Evolutionary conservation across 179 eudicot genomes (phyloP), one percentile per base, ranked within the genome.

Genomic region (Beta corolliflora): DNA sequence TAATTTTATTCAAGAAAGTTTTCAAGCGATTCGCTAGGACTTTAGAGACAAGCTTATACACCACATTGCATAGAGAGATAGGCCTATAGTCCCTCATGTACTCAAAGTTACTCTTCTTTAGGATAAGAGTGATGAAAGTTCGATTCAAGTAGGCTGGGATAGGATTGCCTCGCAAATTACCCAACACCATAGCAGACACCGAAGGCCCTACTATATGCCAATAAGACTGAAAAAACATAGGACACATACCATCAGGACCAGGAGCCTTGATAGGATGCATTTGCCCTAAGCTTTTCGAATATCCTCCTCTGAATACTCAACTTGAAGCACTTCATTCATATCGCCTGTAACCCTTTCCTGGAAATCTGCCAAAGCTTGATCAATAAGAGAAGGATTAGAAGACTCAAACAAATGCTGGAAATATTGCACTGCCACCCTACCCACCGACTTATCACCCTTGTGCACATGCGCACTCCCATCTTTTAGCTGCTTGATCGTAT

Each of bases 191-290:
- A 0, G 2, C 0, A 0, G 4, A 1, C 1, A 75, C 78, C 0
- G 31, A 16, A 1, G 11, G 25, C 0, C 78, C 78, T 0, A 75
- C 67, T 58, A 75, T 75, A 31, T 25, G 25, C 25, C 25, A 25
- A 25, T 25, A 25, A 25, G 25, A 25, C 25, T 25, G 25, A 25
- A 25, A 25, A 25, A 25, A 25, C 25, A 25, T 25, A 25, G 25
- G 25, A 25, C 25, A 25, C 25, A 25, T 25, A 14, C 78, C 78
- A 31, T 75, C 78, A 1, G 54, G 78, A 2, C 54, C 67, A 0
- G 67, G 78, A 5, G 78, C 78, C n/a, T 75, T 75, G 0, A 75
- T 14, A 12, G 78, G 78, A n/a, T 75, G 52, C 67, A 75, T 58
- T 8, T 75, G 78, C 1, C 58, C 9, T 2, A 75, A 0, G 68